Conservation (phyloP, 2,329 filamentous ascomycete species). For the Didymosphaeria variabile region DNA sequence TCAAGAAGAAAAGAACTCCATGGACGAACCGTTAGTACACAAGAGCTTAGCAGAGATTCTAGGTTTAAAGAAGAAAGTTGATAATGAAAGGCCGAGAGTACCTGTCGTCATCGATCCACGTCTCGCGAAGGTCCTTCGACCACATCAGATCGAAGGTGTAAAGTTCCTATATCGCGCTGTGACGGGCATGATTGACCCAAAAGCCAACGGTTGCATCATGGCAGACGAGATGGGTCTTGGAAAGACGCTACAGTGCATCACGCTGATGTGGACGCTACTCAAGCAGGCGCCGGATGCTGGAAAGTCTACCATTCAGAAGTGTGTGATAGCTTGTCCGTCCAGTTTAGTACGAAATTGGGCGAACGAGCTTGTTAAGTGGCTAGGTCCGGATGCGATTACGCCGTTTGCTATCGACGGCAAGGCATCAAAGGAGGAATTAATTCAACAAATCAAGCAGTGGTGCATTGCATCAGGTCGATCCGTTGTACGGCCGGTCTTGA, state of each 20-base stretch:
- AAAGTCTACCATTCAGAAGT: conserved; percentile 92
- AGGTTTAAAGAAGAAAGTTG: conserved; percentile 89
- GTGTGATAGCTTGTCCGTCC: conserved; percentile 94
- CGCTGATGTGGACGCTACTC: conserved; percentile 93
- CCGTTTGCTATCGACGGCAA: conserved; percentile 98
- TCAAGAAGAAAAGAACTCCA: conserved; percentile 60
- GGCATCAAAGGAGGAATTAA: conserved; percentile 92
- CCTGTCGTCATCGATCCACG: conserved; percentile 95
- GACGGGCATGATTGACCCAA: conserved; percentile 92
- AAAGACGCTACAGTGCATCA: conserved; percentile 97
- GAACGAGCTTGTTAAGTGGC: conserved; percentile 96
- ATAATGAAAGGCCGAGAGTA: conserved; percentile 85
- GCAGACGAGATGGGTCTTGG: conserved; percentile 98
- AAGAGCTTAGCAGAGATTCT: conserved; percentile 96
- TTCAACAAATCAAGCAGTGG: conserved; percentile 91
- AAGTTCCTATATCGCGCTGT: conserved; percentile 97
- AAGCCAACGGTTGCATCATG: conserved; percentile 98
- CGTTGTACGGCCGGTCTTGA: conserved; percentile 90
- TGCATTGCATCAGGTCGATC: conserved; percentile 88
- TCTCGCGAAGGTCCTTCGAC: conserved; percentile 87
- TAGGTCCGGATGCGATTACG: conserved; percentile 87
- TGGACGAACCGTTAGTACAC: conserved; percentile 83
- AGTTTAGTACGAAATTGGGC: conserved; percentile 98
- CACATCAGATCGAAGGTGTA: conserved; percentile 97
- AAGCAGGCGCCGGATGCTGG: conserved; percentile 97